Evolutionary conservation across 768 basidiomycete species (phyloP).

Genomic region (Lentinula boryana): DNA sequence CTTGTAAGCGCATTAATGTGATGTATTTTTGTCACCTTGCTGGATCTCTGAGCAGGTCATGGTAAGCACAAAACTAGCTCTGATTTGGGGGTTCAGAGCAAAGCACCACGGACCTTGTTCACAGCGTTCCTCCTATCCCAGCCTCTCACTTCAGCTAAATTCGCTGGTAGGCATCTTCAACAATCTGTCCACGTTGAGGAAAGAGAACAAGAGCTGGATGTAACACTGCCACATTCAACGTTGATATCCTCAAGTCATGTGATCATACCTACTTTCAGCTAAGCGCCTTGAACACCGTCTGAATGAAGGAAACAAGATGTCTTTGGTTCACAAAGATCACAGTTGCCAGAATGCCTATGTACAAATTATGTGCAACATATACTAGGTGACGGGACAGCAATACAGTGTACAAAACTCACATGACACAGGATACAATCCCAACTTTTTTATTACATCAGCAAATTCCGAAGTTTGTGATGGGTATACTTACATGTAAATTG

Average conservation of each 20-base stretch:
- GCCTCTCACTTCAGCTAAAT: background rate
- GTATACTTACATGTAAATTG: too few species aligned
- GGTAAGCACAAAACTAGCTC: background rate
- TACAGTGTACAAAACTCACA: background rate
- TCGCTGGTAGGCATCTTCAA: background rate
- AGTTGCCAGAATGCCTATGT: too few species aligned
- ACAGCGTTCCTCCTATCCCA: constrained; percentile 2
- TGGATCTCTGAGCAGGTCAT: background rate
- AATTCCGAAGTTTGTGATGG: too few species aligned
- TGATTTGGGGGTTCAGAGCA: background rate
- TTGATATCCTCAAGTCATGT: background rate
- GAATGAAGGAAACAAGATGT: too few species aligned
- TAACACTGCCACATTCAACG: background rate
- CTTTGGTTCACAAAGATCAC: too few species aligned
- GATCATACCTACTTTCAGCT: background rate
- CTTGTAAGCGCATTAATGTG: constrained; percentile 5
- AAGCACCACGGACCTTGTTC: background rate
- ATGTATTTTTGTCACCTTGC: background rate
- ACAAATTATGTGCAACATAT: background rate
- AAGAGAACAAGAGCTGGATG: constrained; percentile 2
- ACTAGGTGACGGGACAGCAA: background rate
- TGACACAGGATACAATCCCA: too few species aligned
- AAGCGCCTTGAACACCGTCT: too few species aligned
- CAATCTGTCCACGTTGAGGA: background rate
- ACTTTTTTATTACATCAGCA: too few species aligned